These are phyloP conservation scores for Sequoia sempervirens DNA, from an alignment of 75 land plant species.

Conservation along the genomic window DNA sequence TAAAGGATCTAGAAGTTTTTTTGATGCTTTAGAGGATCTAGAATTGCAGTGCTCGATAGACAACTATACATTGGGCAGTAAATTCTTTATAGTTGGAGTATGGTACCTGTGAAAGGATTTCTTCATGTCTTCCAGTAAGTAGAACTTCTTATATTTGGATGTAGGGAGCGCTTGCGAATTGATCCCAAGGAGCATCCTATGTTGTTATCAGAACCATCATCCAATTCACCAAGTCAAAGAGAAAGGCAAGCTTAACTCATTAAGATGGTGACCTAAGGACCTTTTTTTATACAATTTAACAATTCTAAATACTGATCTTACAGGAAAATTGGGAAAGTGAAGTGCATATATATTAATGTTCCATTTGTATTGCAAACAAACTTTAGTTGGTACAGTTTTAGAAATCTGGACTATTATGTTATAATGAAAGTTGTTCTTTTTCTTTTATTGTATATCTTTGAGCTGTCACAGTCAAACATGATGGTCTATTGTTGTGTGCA, in stretches of 20 bases:
- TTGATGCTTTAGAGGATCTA: not conserved
- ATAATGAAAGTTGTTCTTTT: not conserved
- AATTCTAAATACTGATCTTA: not conserved
- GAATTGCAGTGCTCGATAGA: not conserved
- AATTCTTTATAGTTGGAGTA: not conserved
- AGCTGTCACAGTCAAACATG: not conserved
- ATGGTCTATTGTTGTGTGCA: not conserved
- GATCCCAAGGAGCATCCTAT: constrained; percentile 98
- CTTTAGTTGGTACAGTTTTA: not conserved
- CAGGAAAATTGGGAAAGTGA: not conserved
- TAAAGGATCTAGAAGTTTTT: not conserved
- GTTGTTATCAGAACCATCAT: constrained; percentile 94
- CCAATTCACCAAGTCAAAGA: constrained; percentile 73
- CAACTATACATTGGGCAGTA: not conserved
- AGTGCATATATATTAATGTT: not conserved
- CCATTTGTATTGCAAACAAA: not conserved
- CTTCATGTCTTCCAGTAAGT: not conserved
- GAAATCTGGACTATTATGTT: not conserved
- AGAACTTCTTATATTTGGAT: constrained; percentile 1
- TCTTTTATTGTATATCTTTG: not conserved
- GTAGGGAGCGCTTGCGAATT: constrained; percentile 71
- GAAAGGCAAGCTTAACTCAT: constrained; percentile 30
- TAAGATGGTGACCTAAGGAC: not conserved
- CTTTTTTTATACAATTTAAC: not conserved
- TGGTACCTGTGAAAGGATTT: not conserved